Base-by-base conservation (phyloP, 805 yeast species). In the Candida broadrunensis region DNA sequence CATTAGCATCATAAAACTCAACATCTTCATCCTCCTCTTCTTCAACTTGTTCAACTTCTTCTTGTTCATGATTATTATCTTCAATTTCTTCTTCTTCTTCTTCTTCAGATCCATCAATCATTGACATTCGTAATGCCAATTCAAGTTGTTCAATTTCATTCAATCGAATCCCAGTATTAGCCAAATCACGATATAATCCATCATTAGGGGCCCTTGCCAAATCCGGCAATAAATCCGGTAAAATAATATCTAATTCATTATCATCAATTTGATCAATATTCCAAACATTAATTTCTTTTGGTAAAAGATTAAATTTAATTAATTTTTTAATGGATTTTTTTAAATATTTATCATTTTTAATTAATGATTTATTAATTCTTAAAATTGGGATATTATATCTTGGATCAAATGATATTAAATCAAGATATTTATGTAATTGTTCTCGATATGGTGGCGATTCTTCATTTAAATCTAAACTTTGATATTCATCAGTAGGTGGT, bases 201-300 rank as follows among this genome's bases (percentile, higher is more conserved):
- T 29, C 32, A 29, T 29, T 29, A 5, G 32, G 32, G 13, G 32
- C 32, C 4, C 18, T n/a, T n/a, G 32, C 36, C 12, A 24, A 5
- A 14, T 31, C 35, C 7, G 44, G 41, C 6, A 53, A 23, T 21
- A 54, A 39, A 1, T 39, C 46, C 2, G 65, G 65, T 15, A 60
- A 48, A 33, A 56, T 43, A 13, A 36, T 38, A 33, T 60, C 58
- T 37, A 48, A 58, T 18, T 58, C 51, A 14, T 37, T 25, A 37
- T 61, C 66, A 32, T 61, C 66, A 15, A 61, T 47, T 39, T 58
- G 62, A 26, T 56, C 49, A 4, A 61, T 49, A 16, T 47, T 39
- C 63, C 64, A 59, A 14, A 58, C 44, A 30, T 61, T 45, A 7
- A 59, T 43, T 18, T 45, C 44, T 13, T 38, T n/a, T 2, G 66